phyloP scores from a whole-genome alignment of 2,329 filamentous ascomycete species.

The Thielaviopsis musarum region DNA sequence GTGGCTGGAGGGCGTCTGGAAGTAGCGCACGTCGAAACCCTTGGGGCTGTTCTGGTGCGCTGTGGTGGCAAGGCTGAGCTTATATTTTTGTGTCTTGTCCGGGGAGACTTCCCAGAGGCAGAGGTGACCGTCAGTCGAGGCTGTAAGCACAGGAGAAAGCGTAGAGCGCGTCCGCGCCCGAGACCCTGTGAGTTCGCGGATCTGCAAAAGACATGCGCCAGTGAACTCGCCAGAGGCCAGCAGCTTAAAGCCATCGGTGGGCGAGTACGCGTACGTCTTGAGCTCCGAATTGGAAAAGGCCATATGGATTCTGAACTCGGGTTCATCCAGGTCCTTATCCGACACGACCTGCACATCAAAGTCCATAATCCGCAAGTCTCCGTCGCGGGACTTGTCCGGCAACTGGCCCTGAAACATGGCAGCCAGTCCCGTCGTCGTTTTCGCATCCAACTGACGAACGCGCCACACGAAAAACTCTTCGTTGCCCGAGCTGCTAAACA shows the following conservation, averaged over 20 bases:
- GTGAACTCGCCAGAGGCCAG: conserved; percentile 44
- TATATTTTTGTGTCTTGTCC: conserved; percentile 14
- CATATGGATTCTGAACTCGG: conserved; percentile 45
- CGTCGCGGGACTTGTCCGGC: conserved; percentile 30
- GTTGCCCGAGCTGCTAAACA: conserved; percentile 74
- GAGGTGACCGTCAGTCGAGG: conserved; percentile 68
- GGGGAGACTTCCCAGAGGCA: conserved; percentile 34
- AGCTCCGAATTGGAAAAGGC: conserved; percentile 73
- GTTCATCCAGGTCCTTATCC: conserved; percentile 14
- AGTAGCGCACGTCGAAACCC: conserved; percentile 31
- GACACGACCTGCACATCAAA: conserved; percentile 41
- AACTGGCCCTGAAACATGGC: conserved; percentile 40
- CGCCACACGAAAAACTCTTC: conserved; percentile 87
- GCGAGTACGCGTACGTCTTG: conserved; percentile 38
- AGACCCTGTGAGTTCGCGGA: conserved; percentile 25
- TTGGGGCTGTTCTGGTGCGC: conserved; percentile 78
- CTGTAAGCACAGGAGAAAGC: conserved; percentile 35
- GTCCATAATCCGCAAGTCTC: conserved; percentile 65
- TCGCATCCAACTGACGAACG: conserved; percentile 35
- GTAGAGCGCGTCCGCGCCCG: background rate
- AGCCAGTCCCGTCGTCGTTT: conserved; percentile 29
- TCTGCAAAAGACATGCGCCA: conserved; percentile 59
- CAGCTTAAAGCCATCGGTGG: conserved; percentile 26
- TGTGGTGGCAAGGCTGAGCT: conserved; percentile 21
- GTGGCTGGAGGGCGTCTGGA: conserved; percentile 50